Percentiles rank a stretch among this genome's conserved stretches.
Evolutionary conservation across 2,329 filamentous ascomycete genomes (phyloP).

Genomic region (Epichloe brachyelytri): DNA sequence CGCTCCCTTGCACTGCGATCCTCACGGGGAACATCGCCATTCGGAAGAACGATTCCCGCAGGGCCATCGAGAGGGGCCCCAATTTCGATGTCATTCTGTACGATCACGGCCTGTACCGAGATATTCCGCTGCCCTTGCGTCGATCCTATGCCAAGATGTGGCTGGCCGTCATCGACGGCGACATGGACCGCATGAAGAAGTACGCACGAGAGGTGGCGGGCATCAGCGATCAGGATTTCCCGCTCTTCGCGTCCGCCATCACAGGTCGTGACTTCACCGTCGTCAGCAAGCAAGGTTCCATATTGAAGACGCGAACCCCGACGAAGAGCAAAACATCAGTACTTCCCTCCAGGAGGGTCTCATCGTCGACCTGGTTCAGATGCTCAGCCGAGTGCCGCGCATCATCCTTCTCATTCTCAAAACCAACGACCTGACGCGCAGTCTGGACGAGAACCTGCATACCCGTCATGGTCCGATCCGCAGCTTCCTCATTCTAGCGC

Average conservation of each 20-base stretch:
- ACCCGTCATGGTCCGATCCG: conserved; percentile 55
- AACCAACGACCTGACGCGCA: conserved; percentile 92
- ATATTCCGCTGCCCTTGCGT: conserved; percentile 67
- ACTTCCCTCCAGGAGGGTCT: conserved; percentile 77
- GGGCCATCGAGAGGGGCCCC: conserved; percentile 34
- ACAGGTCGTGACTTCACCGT: conserved; percentile 84
- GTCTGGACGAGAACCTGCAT: conserved; percentile 80
- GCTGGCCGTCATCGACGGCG: conserved; percentile 86
- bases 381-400: conserved; percentile 77
- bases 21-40: conserved; percentile 95
- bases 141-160: conserved; percentile 92
- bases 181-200: conserved; percentile 73
- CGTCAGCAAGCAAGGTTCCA: conserved; percentile 47
- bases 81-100: conserved; percentile 97
- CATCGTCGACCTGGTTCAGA: conserved; percentile 73
- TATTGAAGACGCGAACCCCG: conserved; percentile 46
- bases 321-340: conserved; percentile 80
- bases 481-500: conserved; percentile 53
- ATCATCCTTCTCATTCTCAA: conserved; percentile 94
- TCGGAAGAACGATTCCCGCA: conserved; percentile 53
- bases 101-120: conserved; percentile 91
- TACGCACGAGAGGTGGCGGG: conserved; percentile 84
- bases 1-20: conserved; percentile 89
- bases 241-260: conserved; percentile 89
- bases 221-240: conserved; percentile 80